Evolutionary conservation across 176 grass and related monocot genomes (phyloP), one percentile per base, ranked within the genome.

Genomic region (Bromus sterilis): DNA sequence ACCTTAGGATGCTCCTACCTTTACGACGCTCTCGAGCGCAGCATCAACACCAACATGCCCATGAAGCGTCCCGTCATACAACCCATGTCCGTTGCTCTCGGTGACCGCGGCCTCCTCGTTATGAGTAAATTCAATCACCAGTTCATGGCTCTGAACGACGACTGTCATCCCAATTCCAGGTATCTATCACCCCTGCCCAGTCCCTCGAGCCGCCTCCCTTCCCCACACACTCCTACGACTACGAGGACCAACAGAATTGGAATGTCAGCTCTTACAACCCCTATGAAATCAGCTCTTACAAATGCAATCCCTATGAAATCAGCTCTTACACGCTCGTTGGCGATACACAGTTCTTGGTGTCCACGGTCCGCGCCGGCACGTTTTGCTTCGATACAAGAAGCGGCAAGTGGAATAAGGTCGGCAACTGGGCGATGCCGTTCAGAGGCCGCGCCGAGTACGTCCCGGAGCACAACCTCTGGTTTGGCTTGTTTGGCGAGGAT

Each of bases 391-490:
- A 71, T 11, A 29, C 10, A 20, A 0, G 11, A 4, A 70, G 24
- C 16, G 32, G 49, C 3, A 24, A 11, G n/a, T 81, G 66, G 79
- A 57, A 15, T 16, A 56, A 58, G 53, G 9, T 15, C 9, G 33
- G 49, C 25, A 16, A 71, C 6, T 81, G 51, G 79, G 25, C 26
- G 9, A 11, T 82, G 36, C 67, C 49, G 4, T 59, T 81, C 35
- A 16, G 3, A 13, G 70, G 57, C 30, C 57, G 14, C 10, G 57
- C 25, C 23, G 40, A 83, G 41, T 75, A 83, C 24, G 31, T 46
- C 42, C 58, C 81, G 1, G 43, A 83, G 71, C 26, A 30, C 40
- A 72, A 23, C 0, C 69, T 75, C 80, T 74, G 80, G 69, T 64
- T 83, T 5, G 57, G 57, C n/a, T 49, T 83, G 56, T 49, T 40